phyloP scores from a whole-genome alignment of 495 filamentous ascomycete genomes.

The Aspergillus ellipticus region DNA sequence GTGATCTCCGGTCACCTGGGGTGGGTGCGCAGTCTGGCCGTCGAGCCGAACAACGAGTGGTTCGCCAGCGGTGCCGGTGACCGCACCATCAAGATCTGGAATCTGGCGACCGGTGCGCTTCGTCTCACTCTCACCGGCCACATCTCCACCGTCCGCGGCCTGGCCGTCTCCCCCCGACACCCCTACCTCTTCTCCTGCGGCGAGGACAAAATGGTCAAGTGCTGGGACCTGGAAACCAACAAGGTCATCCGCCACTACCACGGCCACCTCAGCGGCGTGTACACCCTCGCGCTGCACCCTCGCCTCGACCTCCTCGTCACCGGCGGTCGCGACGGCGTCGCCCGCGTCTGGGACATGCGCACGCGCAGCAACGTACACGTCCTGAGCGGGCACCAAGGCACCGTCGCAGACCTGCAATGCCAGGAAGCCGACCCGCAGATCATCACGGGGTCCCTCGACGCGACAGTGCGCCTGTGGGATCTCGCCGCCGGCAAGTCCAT shows the following conservation, averaged over 20 bases:
- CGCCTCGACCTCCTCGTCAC: conserved; percentile 93
- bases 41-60: conserved; percentile 96
- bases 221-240: conserved; percentile 98
- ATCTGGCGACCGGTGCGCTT: conserved; percentile 79
- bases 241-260: conserved; percentile 99
- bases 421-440: conserved; percentile 97
- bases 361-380: conserved; percentile 95
- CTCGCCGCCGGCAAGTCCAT: conserved; percentile 94
- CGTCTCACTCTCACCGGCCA: conserved; percentile 91
- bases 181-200: conserved; percentile 97
- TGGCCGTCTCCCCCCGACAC: conserved; percentile 90
- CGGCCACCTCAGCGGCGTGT: conserved; percentile 94
- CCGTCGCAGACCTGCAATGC: conserved; percentile 82
- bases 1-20: conserved; percentile 96
- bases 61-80: conserved; percentile 96
- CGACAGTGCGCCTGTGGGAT: conserved; percentile 93
- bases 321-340: conserved; percentile 90
- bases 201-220: conserved; percentile 99
- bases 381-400: conserved; percentile 81
- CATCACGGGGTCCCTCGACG: conserved; percentile 85
- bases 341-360: conserved; percentile 97
- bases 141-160: conserved; percentile 90
- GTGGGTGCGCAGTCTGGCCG: conserved; percentile 87
- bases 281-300: conserved; percentile 85
- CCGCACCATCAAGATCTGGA: conserved; percentile 98